A percentile compares a stretch with the other conserved stretches of the same genome.
phyloP scores from a whole-genome alignment of 106 monocot species.

The Hemerocallis citrina region DNA sequence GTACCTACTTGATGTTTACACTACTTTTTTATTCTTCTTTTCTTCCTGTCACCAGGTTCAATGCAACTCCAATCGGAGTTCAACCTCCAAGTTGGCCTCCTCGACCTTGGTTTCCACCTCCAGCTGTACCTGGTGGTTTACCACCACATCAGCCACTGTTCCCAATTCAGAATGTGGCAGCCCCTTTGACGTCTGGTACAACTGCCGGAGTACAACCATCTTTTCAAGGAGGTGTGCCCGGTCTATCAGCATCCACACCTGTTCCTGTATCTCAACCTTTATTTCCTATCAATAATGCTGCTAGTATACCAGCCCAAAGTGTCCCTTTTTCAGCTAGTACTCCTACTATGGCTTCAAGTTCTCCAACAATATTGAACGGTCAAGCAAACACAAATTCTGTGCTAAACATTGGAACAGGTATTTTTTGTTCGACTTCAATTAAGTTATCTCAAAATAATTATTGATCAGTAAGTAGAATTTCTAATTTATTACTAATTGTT shows the following conservation, averaged over 20 bases:
- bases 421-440: not conserved
- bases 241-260: conserved; percentile 38
- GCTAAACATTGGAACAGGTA: not conserved
- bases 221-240: conserved; percentile 35
- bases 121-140: conserved; percentile 15
- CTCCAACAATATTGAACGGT: conserved; percentile 20
- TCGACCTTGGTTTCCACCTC: conserved; percentile 63
- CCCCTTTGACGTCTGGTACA: conserved; percentile 24
- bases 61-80: conserved; percentile 46
- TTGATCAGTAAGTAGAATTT: not conserved
- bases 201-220: conserved; percentile 33
- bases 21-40: not conserved
- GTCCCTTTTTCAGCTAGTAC: conserved; percentile 19
- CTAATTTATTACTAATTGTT: not conserved
- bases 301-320: conserved; percentile 20
- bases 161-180: conserved; percentile 58
- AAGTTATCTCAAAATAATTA: no score
- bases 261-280: conserved; percentile 66
- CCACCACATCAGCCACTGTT: conserved; percentile 60
- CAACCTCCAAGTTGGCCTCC: conserved; percentile 60
- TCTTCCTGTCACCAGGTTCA: conserved; percentile 43
- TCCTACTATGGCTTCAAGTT: conserved; percentile 8
- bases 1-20: not conserved
- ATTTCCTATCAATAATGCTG: conserved; percentile 56
- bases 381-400: conserved; percentile 27